phyloP scores from a whole-genome alignment of 2,329 filamentous ascomycete genomes.

The Cercospora berteroae region DNA sequence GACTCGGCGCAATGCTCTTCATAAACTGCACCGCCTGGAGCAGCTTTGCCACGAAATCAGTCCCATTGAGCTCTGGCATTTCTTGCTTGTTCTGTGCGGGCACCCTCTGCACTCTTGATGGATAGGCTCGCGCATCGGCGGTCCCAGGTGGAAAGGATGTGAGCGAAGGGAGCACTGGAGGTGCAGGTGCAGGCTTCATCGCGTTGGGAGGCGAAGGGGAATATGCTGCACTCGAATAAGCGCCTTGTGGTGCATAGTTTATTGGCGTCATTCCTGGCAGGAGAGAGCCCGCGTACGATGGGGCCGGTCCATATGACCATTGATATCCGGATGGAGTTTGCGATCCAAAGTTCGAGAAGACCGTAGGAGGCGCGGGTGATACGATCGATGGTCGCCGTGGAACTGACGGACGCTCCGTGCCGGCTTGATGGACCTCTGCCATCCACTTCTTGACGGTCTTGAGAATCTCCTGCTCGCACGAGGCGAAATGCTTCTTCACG shows the following conservation, averaged over 20 bases:
- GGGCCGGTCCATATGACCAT: background rate
- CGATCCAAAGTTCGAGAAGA: background rate
- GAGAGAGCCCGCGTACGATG: background rate
- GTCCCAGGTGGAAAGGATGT: background rate
- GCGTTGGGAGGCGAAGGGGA: background rate
- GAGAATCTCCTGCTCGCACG: constrained; percentile 13
- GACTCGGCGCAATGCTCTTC: background rate
- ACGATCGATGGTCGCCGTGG: background rate
- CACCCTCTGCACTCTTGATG: background rate
- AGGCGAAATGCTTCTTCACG: constrained; percentile 18
- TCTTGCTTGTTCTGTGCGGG: background rate
- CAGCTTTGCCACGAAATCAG: background rate
- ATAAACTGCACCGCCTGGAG: background rate
- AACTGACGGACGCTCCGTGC: background rate
- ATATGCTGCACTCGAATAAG: background rate
- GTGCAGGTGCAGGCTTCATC: background rate
- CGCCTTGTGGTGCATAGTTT: background rate
- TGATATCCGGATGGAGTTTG: background rate
- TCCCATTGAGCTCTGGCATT: background rate
- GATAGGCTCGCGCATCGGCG: background rate
- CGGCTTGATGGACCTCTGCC: background rate
- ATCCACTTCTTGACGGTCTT: constrained; percentile 14
- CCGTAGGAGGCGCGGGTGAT: background rate
- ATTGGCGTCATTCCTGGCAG: background rate
- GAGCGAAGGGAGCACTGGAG: background rate